Base-by-base conservation (phyloP, 768 basidiomycete genomes). In the Psilocybe cyanescens region DNA sequence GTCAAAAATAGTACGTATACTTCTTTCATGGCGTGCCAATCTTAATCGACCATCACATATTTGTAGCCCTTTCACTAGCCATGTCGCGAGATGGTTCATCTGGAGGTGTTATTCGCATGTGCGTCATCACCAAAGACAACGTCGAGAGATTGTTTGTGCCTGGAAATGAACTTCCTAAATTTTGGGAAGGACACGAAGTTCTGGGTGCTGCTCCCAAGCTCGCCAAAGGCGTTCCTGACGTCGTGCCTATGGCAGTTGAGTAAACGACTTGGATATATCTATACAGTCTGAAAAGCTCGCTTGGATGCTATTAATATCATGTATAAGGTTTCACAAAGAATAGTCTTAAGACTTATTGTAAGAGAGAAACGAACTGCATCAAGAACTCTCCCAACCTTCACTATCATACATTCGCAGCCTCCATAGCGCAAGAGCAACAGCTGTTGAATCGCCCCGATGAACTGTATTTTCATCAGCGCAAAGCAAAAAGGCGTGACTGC, bases 1-100 rank as follows among this genome's bases (percentile, higher is more conserved):
- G 97, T 99, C 61, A 92, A 87, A 79, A 97, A 99, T 78, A 95
- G 97, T 97, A 71, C 60, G 93, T 84, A 49, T 52, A 7, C 35
- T 59, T n/a, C 41, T 17, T 47, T 28, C 55, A 33, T 17, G 14
- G 9, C 28, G 39, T 30, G 58, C 59, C 19, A 54, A 41, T 17
- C 45, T 62, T 28, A 60, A 60, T 19, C 17, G 59, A 48, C 29
- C 39, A 45, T 59, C 31, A 46, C 17, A 6, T 17, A 35, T 29
- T n/a, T 29, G 14, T 7, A 97, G 97, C 97, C 5, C 86, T 99
- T 55, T 78, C 95, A 3, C 83, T 99, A 53, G 97, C 97, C 0
- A 99, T 99, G 97, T 87, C 94, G 49, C 87, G 97, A 74, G 97
- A 99, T 74, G 97, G 97, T 4, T 97, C 95, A 0, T 99, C 97